These are phyloP conservation scores for Pseudogymnoascus sp. DNA, from an alignment of 2,329 filamentous ascomycete species.

Conservation along the genomic window DNA sequence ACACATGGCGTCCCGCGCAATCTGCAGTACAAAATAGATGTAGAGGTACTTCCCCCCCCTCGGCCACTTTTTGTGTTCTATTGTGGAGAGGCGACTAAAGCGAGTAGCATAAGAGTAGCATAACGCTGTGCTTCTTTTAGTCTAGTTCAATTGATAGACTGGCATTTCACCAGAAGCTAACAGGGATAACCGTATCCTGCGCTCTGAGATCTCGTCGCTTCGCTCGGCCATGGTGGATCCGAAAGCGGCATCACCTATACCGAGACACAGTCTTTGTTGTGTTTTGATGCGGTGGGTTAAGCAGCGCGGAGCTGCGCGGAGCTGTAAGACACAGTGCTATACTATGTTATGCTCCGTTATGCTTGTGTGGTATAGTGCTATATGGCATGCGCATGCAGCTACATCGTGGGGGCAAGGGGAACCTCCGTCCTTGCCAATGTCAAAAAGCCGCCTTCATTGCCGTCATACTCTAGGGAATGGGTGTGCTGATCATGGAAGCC, in stretches of 20 bases:
- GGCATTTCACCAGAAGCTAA: background rate
- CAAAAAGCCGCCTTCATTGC: background rate
- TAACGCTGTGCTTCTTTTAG: background rate
- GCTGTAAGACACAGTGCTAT: background rate
- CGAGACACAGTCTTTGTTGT: background rate
- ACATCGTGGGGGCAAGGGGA: background rate
- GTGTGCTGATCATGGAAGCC: background rate
- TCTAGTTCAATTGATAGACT: background rate
- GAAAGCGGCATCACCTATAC: background rate
- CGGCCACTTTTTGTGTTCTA: background rate
- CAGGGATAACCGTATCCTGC: background rate
- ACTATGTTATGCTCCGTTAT: background rate
- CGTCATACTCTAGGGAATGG: background rate
- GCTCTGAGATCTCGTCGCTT: background rate
- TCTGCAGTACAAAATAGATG: background rate
- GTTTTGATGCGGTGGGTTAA: background rate
- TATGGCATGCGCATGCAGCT: background rate
- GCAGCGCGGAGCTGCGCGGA: background rate
- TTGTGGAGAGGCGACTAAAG: constrained; percentile 4
- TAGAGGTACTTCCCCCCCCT: background rate
- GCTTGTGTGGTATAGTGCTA: background rate
- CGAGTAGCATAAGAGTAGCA: background rate
- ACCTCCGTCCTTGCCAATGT: background rate
- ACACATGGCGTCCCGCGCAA: background rate
- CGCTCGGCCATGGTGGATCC: constrained; percentile 5